phyloP scores from a whole-genome alignment of 2,329 filamentous ascomycete genomes.

The Metarhizium anisopliae region DNA sequence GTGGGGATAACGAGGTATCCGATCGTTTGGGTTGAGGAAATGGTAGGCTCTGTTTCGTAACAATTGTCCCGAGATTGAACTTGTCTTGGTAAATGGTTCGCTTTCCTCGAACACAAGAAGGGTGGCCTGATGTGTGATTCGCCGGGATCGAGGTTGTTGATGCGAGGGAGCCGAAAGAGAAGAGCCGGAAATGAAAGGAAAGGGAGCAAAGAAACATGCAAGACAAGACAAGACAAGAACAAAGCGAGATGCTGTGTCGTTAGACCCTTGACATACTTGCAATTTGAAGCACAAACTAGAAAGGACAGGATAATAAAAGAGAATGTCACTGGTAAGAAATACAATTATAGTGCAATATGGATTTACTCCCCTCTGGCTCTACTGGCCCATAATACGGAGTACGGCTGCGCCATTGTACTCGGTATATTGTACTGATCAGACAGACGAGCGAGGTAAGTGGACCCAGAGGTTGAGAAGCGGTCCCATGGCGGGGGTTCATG shows the following conservation, averaged over 20 bases:
- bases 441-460: neutral
- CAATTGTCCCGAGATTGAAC: neutral
- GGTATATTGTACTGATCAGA: neutral
- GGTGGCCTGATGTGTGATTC: neutral
- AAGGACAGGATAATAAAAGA: neutral
- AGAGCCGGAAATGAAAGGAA: neutral
- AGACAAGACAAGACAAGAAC: neutral
- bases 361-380: neutral
- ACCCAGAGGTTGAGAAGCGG: neutral
- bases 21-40: neutral
- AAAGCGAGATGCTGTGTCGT: neutral
- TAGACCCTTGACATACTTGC: neutral
- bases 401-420: too few species aligned
- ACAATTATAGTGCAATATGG: neutral
- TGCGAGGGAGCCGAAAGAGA: neutral
- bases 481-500: neutral
- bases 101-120: neutral
- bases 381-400: neutral
- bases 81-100: neutral
- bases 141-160: neutral
- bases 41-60: neutral
- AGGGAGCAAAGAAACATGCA: neutral
- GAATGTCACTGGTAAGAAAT: neutral
- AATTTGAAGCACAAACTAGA: neutral
- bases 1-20: neutral